A percentile compares a stretch with the other conserved stretches of the same genome.
Evolutionary conservation across 495 filamentous ascomycete genomes (phyloP).

Genomic region (Stereocaulon alpinum): DNA sequence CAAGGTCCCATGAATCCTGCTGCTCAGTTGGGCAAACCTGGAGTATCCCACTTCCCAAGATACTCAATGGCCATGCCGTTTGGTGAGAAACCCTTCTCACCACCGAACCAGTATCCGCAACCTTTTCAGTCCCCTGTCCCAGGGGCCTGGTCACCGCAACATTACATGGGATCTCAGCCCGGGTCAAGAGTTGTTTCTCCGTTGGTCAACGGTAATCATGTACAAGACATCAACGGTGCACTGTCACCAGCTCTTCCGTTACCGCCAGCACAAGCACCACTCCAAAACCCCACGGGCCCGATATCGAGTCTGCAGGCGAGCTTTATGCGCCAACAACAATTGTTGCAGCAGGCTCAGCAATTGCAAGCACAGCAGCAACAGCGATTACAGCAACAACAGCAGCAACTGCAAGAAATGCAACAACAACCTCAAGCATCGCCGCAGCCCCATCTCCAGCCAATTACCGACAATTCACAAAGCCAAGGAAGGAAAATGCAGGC

Average conservation of each 20-base stretch:
- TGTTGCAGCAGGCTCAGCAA: constrained; percentile 44
- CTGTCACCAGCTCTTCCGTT: neutral
- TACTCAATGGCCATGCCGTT: constrained; percentile 42
- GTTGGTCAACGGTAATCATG: constrained; percentile 24
- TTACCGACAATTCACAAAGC: constrained; percentile 34
- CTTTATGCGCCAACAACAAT: constrained; percentile 44
- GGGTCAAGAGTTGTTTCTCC: constrained; percentile 47
- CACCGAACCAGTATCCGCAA: constrained; percentile 34
- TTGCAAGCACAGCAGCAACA: constrained; percentile 51
- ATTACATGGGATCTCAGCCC: constrained; percentile 42
- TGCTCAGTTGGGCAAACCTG: constrained; percentile 20
- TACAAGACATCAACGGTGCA: constrained; percentile 32
- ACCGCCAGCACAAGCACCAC: constrained; percentile 2
- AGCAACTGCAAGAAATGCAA: constrained; percentile 42
- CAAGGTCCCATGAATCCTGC: constrained; percentile 20
- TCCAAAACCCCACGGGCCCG: neutral
- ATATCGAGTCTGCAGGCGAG: constrained; percentile 6
- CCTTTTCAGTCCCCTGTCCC: constrained; percentile 15
- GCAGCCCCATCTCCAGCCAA: constrained; percentile 34
- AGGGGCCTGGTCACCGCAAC: constrained; percentile 42
- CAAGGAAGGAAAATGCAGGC: neutral
- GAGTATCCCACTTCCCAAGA: constrained; percentile 27
- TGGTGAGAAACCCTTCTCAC: constrained; percentile 28
- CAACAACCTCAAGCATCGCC: constrained; percentile 32
- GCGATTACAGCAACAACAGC: constrained; percentile 43